These are phyloP conservation scores for Malus orientalis DNA, from an alignment of 306 rosid species.

Conservation along the genomic window DNA sequence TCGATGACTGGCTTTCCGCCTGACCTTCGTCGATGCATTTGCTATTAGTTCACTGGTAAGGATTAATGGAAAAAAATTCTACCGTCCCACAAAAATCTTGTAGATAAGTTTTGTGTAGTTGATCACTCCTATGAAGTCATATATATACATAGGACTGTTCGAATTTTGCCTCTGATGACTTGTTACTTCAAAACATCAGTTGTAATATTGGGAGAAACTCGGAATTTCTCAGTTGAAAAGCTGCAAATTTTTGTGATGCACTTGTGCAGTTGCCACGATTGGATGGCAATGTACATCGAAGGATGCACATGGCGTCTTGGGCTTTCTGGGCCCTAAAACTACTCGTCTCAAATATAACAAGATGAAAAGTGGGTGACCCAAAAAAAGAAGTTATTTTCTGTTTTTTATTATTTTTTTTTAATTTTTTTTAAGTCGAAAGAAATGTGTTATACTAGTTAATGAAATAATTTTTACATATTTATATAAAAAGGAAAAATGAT, in stretches of 20 bases:
- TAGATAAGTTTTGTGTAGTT: constrained; percentile 22
- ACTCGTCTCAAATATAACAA: no score
- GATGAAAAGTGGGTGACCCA: no score
- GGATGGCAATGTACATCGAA: no score
- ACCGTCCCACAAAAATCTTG: constrained; percentile 19
- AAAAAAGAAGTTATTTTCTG: no score
- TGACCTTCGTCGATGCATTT: constrained; percentile 1
- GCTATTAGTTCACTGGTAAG: background rate
- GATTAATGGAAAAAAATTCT: background rate
- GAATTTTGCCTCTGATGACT: background rate
- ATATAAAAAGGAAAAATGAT: no score
- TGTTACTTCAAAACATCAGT: background rate
- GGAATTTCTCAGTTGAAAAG: background rate
- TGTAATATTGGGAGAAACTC: background rate
- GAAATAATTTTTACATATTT: no score
- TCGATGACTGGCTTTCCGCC: constrained; percentile 6
- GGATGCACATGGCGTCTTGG: no score
- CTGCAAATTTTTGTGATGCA: background rate
- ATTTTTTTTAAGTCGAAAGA: no score
- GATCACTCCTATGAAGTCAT: background rate
- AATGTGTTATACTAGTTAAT: no score
- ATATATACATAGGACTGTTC: background rate
- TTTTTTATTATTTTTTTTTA: no score
- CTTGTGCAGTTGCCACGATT: no score
- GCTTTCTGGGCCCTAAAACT: no score